Conservation (phyloP, 768 basidiomycete genomes). For the Kwoniella botswanensis region DNA sequence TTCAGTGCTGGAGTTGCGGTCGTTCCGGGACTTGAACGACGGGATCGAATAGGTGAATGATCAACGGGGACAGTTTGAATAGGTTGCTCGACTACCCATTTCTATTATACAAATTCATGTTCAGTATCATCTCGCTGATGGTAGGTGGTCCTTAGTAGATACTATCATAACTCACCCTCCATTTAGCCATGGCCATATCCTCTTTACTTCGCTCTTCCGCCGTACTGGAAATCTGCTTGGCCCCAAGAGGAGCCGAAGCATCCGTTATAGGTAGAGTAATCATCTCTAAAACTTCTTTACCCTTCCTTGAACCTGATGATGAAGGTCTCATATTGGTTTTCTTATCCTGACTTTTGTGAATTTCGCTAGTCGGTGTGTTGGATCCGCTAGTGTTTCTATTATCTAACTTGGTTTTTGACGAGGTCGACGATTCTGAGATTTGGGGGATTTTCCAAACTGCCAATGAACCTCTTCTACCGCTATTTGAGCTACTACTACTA, state of each 20-base stretch:
- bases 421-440: background rate
- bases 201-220: conserved; percentile 27
- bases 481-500: background rate
- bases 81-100: conserved; percentile 49
- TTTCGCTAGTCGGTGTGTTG: background rate
- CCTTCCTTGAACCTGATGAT: conserved; percentile 21
- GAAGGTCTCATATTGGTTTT: conserved; percentile 15
- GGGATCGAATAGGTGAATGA: conserved; percentile 14
- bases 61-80: conserved; percentile 12
- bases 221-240: background rate
- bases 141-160: background rate
- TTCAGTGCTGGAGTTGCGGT: conserved; percentile 12
- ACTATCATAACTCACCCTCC: conserved; percentile 38
- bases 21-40: conserved; percentile 8
- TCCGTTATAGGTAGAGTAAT: background rate
- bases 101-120: conserved; percentile 13
- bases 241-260: background rate
- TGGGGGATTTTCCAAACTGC: conserved; percentile 10
- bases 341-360: background rate
- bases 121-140: background rate
- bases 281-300: conserved; percentile 25
- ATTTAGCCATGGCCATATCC: conserved; percentile 47
- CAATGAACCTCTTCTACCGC: conserved; percentile 12
- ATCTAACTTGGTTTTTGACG: background rate
- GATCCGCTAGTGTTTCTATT: background rate